Base-by-base conservation (phyloP, 169 alveolate species). In the Amoebophrya sp. region DNA sequence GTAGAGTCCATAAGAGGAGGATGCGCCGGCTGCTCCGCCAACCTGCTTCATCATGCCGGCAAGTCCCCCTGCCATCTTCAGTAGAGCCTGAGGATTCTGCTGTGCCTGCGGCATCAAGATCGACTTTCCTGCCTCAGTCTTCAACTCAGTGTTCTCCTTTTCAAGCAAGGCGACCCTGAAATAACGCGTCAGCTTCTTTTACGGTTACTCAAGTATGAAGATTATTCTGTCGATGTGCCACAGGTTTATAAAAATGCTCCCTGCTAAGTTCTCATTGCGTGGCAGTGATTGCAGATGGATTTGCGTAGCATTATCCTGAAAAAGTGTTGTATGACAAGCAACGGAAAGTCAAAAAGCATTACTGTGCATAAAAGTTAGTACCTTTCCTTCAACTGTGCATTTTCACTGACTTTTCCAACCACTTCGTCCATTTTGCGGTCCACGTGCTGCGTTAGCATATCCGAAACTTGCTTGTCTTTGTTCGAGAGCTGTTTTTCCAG, bases 341-440 rank as follows among this genome's bases (percentile, higher is more conserved):
- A n/a, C n/a, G n/a, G n/a, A n/a, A n/a, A n/a, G n/a, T n/a, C n/a
- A n/a, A n/a, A n/a, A n/a, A n/a, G n/a, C n/a, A n/a, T n/a, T n/a
- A n/a, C n/a, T n/a, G n/a, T n/a, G n/a, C n/a, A n/a, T n/a, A n/a
- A n/a, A 14, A 53, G 33, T 36, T 26, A 18, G 26, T 18, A 65
- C 83, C 83, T 1, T 18, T 65, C 83, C n/a, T 65, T 65, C 83
- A 65, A 36, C 33, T 26, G 36, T 0, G 83, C 83, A 1, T 6
- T 1, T 36, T 65, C 83, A 1, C 2, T 65, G 38, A 65, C 33
- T 36, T 65, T 65, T 6, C 33, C 2, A 29, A 65, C 83, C 36
- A 65, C 33, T 1, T 65, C 83, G 83, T 65, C 83, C 83, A 65
- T 65, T 65, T 65, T 65, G 38, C 83, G 83, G 83, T 65, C 83